A percentile compares a stretch with the other conserved stretches of the same genome.
phyloP scores from a whole-genome alignment of 1,139 yeast genomes.

The Kurtzmaniella quercitrusa region DNA sequence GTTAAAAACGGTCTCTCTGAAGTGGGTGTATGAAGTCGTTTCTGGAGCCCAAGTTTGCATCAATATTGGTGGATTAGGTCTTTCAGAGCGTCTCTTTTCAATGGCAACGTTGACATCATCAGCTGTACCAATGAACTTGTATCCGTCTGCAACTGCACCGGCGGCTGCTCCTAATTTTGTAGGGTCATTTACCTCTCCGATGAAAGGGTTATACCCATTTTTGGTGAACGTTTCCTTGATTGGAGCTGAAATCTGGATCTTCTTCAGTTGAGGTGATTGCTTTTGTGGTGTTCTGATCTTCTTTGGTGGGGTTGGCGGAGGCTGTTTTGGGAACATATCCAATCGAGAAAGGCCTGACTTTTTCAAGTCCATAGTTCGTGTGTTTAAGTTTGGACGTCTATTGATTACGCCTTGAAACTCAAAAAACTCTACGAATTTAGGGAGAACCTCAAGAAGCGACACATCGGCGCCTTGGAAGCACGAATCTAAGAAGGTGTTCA shows the following conservation, averaged over 20 bases:
- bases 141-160: constrained; percentile 4
- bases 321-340: background rate
- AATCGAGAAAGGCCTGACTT: background rate
- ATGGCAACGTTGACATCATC: background rate
- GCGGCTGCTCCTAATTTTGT: constrained; percentile 4
- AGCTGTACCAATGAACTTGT: constrained; percentile 7
- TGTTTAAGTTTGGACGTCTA: background rate
- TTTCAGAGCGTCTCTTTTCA: background rate
- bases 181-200: constrained; percentile 1
- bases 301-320: constrained; percentile 3
- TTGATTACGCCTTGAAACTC: background rate
- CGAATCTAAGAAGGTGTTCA: constrained; percentile 21
- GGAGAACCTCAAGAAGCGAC: constrained; percentile 4
- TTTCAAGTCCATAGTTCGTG: background rate
- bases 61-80: background rate
- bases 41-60: background rate
- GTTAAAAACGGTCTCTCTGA: constrained; percentile 26
- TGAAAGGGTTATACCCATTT: constrained; percentile 6
- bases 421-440: constrained; percentile 2
- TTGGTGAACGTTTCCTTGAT: constrained; percentile 13
- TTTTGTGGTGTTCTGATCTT: background rate
- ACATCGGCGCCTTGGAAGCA: constrained; percentile 5
- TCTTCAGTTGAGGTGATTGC: background rate
- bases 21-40: constrained; percentile 16
- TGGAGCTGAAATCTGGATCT: constrained; percentile 16